Percentiles rank a stretch among this genome's conserved stretches.
Evolutionary conservation across 257 asterid genomes (phyloP).

Genomic region (Marsdenia floribunda): DNA sequence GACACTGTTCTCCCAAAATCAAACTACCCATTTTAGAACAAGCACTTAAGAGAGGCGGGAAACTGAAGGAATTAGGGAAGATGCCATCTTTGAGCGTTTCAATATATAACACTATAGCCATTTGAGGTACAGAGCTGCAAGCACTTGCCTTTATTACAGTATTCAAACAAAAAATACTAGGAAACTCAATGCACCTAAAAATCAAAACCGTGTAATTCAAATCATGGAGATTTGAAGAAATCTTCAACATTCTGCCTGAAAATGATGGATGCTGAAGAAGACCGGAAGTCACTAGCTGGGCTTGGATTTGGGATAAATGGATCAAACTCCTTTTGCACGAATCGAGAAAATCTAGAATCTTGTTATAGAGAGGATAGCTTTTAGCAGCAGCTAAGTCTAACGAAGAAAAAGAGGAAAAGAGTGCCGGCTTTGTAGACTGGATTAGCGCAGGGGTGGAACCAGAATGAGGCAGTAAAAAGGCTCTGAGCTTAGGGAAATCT

Average conservation of each 20-base stretch:
- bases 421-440: constrained; percentile 11
- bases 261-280: constrained; percentile 50
- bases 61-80: constrained; percentile 56
- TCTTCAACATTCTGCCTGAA: constrained; percentile 56
- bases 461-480: constrained; percentile 9
- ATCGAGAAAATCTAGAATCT: constrained; percentile 41
- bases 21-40: constrained; percentile 45
- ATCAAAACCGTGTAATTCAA: constrained; percentile 38
- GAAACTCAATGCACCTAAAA: constrained; percentile 40
- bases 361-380: constrained; percentile 2
- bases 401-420: constrained; percentile 4
- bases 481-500: constrained; percentile 10
- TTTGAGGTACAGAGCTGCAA: constrained; percentile 30
- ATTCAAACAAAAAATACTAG: constrained; percentile 64
- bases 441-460: neutral
- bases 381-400: constrained; percentile 3
- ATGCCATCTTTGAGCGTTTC: constrained; percentile 51
- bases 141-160: constrained; percentile 49
- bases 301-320: constrained; percentile 55
- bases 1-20: constrained; percentile 56
- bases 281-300: constrained; percentile 48
- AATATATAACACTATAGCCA: constrained; percentile 48
- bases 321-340: constrained; percentile 30
- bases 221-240: constrained; percentile 31
- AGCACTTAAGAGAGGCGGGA: constrained; percentile 58